Base-by-base conservation (phyloP, 441 rosid species). In the Eruca vesicaria region DNA sequence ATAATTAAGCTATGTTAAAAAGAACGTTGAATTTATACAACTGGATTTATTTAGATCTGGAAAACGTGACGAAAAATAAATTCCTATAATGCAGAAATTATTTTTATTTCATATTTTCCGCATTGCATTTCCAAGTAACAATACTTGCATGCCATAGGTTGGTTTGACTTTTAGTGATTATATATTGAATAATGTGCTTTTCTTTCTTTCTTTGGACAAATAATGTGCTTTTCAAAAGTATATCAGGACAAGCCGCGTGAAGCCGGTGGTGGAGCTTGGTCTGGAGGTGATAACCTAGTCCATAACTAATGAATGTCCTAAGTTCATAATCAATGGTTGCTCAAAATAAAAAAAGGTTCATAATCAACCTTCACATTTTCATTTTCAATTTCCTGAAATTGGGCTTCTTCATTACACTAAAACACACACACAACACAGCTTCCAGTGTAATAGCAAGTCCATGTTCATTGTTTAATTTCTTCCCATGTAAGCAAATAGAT, bases 141-240 rank as follows among this genome's bases (percentile, higher is more conserved):
- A 56, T 55, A 68, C 63, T 68, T 69, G 21, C 16, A 57, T 69
- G 73, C 18, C 12, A 28, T 36, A 57, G 57, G 41, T 28, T 36
- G 2, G 38, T 67, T 36, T 35, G 8, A 55, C 21, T 15, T 36
- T 69, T 52, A 9, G n/a, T n/a, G n/a, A n/a, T n/a, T 1, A 29
- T 29, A 19, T 1, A 29, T 29, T 12, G 31, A 32, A 28, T 50
- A 28, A 50, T 48, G 15, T 66, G 41, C 41, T 28, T 16, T 28
- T 41, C 48, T n/a, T n/a, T n/a, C n/a, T n/a, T n/a, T n/a, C n/a
- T n/a, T n/a, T n/a, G n/a, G n/a, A n/a, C n/a, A 19, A 32, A 28
- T 50, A 28, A 50, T 48, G 15, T 66, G 41, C 41, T 28, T 16
- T 28, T 41, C 48, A 41, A 23, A 23, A 23, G 28, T 23, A 23